phyloP scores from a whole-genome alignment of 192 early-diverging fungal genomes.

The Backusella tarrabulga region DNA sequence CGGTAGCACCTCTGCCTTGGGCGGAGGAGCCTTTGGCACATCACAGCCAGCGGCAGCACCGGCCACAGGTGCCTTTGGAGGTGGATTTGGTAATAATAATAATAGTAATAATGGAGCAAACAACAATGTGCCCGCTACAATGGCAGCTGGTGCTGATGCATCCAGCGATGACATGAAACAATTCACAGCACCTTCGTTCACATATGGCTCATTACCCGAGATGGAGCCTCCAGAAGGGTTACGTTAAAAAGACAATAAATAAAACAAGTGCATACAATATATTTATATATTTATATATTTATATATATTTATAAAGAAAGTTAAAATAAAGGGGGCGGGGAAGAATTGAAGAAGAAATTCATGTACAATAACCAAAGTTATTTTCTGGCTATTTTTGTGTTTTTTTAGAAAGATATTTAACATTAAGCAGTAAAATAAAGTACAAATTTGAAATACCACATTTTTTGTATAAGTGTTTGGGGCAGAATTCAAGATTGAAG shows the following conservation, averaged over 20 bases:
- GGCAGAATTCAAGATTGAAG: neutral
- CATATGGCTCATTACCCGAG: constrained; percentile 40
- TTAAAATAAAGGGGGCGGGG: neutral
- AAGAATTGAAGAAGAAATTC: neutral
- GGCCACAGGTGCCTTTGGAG: neutral
- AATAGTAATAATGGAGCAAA: too few species aligned
- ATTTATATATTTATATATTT: constrained; percentile 15
- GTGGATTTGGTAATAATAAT: neutral
- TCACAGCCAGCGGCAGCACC: neutral
- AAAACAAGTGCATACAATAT: neutral
- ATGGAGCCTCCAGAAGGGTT: constrained; percentile 36
- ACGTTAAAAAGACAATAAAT: neutral
- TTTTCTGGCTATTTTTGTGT: neutral
- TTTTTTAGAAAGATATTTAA: neutral
- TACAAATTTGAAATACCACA: constrained; percentile 6
- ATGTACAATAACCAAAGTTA: neutral
- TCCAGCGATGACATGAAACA: neutral
- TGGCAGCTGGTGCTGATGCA: neutral
- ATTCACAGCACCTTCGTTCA: constrained; percentile 31
- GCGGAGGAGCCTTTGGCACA: neutral
- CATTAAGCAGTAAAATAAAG: constrained; percentile 2
- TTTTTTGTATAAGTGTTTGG: neutral
- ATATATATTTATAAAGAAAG: neutral
- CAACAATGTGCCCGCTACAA: neutral
- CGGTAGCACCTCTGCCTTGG: neutral